Evolutionary conservation across 2,329 filamentous ascomycete species (phyloP), one percentile per base, ranked within the genome.

Genomic region (Colletotrichum navitas): DNA sequence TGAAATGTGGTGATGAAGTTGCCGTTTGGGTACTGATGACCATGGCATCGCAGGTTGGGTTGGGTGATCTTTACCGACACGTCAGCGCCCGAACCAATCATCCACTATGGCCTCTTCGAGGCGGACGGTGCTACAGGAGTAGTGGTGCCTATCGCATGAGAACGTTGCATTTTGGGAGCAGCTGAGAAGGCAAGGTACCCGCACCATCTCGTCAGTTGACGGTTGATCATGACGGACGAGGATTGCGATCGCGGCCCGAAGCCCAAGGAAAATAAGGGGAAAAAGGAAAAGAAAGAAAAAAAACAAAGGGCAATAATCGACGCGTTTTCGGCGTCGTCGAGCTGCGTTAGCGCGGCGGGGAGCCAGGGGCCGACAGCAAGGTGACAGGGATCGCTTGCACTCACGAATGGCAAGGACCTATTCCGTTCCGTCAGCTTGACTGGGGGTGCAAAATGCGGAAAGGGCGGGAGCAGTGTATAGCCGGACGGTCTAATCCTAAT

Each of bases 301-400:
- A 34, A 29, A 47, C 52, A 63, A 29, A 36, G 54, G 36, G 21
- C 34, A 54, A 60, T 59, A 60, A 21, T 32, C 32, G 52, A 56
- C 66, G 51, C 59, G 56, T 56, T 60, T 64, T 58, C 62, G 69
- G 66, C 66, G 70, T 71, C 39, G 39, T 62, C 39, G 36, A 63
- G 68, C 34, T 66, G 72, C 68, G 52, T 72, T 73, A 73, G 72
- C 62, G 69, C 51, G 36, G 32, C 60, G 60, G 62, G 64, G 54
- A 1, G 3, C 59, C 59, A 58, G 63, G 71, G 68, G 63, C 32
- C 36, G 51, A 58, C 63, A 59, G 60, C 43, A 62, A 24, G 18
- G 41, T 6, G 64, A 72, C 72, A 72, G 72, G 72, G 68, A 56
- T 63, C 60, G 72, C 68, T 73, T 73, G 72, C 36, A 34, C 60